Evolutionary conservation across 2,329 filamentous ascomycete species (phyloP).

Genomic region (Aspergillus viridinutans): DNA sequence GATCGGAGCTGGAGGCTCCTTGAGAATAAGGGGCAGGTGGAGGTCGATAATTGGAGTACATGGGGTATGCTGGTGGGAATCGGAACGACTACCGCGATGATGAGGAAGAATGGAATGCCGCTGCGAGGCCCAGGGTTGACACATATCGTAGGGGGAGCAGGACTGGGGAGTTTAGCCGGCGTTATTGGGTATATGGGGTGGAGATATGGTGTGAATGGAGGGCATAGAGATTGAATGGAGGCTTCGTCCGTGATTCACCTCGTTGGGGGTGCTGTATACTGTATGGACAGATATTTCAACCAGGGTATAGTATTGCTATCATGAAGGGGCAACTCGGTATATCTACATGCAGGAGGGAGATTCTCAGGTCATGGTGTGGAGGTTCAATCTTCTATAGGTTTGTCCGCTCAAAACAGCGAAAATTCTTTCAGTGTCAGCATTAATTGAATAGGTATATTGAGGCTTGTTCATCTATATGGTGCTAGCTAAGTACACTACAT

Average conservation of each 20-base stretch:
- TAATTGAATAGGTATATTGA: too few species aligned
- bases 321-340: too few species aligned
- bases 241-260: too few species aligned
- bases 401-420: too few species aligned
- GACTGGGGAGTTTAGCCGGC: conserved; percentile 5
- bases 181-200: conserved; percentile 4
- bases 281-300: too few species aligned
- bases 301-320: too few species aligned
- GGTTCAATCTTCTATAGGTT: too few species aligned
- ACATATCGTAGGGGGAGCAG: background rate
- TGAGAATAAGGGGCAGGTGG: conserved; percentile 54
- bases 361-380: too few species aligned
- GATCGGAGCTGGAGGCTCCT: conserved; percentile 60
- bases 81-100: background rate
- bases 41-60: conserved; percentile 10
- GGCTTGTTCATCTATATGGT: too few species aligned
- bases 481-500: too few species aligned
- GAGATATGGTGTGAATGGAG: background rate
- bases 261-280: conserved; percentile 6
- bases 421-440: too few species aligned
- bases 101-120: background rate
- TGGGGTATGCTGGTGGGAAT: conserved; percentile 1
- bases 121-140: background rate
- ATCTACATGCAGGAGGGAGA: too few species aligned
- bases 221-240: background rate